phyloP scores from a whole-genome alignment of 805 yeast species.

The Danielia reshetovae region DNA sequence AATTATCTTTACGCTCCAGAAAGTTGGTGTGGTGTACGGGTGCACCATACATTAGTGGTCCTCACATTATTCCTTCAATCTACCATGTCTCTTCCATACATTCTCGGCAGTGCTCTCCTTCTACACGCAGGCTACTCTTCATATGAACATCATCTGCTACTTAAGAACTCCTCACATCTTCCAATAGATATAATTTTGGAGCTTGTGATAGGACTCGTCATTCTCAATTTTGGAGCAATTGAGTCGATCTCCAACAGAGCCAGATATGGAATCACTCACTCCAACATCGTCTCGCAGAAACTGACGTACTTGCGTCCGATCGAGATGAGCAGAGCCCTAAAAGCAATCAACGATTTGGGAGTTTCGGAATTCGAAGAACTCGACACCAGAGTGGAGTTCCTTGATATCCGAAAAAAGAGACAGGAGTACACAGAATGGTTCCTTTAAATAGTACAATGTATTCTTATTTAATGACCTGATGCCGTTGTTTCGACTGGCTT shows the following conservation, averaged over 20 bases:
- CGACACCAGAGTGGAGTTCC: conserved; percentile 49
- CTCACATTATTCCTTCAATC: background rate
- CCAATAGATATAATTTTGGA: conserved; percentile 52
- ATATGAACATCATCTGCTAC: conserved; percentile 45
- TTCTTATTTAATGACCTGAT: too few relatives aligned
- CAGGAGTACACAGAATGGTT: conserved; percentile 40
- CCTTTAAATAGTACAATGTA: too few relatives aligned
- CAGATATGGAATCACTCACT: conserved; percentile 13
- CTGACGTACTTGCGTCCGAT: conserved; percentile 44
- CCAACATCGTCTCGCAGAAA: conserved; percentile 25
- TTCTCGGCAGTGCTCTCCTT: conserved; percentile 20
- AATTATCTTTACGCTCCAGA: too few relatives aligned
- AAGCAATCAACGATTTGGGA: conserved; percentile 46
- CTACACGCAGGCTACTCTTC: conserved; percentile 54
- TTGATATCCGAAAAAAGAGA: conserved; percentile 47
- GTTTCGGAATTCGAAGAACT: conserved; percentile 43
- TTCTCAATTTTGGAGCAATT: conserved; percentile 40
- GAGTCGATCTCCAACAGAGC: conserved; percentile 22
- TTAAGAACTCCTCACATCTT: conserved; percentile 21
- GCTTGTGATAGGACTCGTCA: conserved; percentile 42
- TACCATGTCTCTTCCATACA: conserved; percentile 3
- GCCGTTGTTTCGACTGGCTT: too few relatives aligned
- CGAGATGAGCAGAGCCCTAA: conserved; percentile 42
- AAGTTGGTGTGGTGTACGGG: background rate
- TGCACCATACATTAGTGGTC: background rate